A percentile compares a stretch with the other conserved stretches of the same genome.
These are phyloP conservation scores for Eustoma russellianum DNA, from an alignment of 257 asterid genomes.

Conservation along the genomic window DNA sequence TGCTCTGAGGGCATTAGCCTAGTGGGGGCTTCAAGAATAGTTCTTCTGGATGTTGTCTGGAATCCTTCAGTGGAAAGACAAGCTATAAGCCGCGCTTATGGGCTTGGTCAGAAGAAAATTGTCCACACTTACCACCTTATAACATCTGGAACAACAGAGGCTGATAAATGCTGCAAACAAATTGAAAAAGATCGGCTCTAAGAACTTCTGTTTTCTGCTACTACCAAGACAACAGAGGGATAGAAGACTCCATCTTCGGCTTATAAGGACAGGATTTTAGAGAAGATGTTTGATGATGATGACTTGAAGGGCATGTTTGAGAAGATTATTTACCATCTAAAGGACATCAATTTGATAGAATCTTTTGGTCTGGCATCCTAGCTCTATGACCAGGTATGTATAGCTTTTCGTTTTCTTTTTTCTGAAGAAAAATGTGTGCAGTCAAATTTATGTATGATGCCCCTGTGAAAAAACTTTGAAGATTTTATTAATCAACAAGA, in stretches of 20 bases:
- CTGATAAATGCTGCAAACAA: slow-evolving; percentile 21
- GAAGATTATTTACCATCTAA: slow-evolving; percentile 39
- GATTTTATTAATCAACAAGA: no score
- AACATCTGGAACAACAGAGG: slow-evolving; percentile 35
- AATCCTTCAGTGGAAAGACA: slow-evolving; percentile 58
- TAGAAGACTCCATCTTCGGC: neutral
- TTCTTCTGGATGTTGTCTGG: slow-evolving; percentile 52
- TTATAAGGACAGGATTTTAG: slow-evolving; percentile 29
- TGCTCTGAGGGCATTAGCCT: slow-evolving; percentile 58
- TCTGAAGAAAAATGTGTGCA: no score
- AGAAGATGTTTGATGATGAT: slow-evolving; percentile 20
- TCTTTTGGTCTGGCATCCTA: neutral
- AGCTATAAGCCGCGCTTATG: slow-evolving; percentile 48
- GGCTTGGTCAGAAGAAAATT: slow-evolving; percentile 44
- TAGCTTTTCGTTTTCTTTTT: no score
- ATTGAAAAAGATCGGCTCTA: slow-evolving; percentile 33
- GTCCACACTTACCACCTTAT: slow-evolving; percentile 45
- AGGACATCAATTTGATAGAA: slow-evolving; percentile 2
- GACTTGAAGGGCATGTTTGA: slow-evolving; percentile 22
- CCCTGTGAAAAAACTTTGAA: no score
- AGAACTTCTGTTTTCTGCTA: slow-evolving; percentile 28
- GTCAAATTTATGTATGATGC: no score
- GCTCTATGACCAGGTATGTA: neutral
- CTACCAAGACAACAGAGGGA: slow-evolving; percentile 4
- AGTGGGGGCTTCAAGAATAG: slow-evolving; percentile 51